Conservation (phyloP, 2,329 filamentous ascomycete species). For the Hypoxylon sp. region DNA sequence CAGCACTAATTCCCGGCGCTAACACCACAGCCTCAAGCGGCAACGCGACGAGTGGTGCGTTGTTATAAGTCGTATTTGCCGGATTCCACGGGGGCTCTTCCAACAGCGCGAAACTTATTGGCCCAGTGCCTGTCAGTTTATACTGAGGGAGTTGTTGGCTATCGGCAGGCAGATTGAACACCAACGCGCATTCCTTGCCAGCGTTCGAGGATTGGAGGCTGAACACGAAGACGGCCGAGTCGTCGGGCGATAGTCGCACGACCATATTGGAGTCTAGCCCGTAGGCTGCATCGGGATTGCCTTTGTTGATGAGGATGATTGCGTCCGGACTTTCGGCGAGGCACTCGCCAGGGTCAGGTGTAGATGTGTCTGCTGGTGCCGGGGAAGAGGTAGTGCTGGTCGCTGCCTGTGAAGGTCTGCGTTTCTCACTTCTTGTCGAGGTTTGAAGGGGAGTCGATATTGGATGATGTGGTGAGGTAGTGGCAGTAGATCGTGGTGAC, state of each 20-base stretch:
- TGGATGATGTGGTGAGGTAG: neutral
- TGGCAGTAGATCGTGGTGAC: conserved; percentile 50
- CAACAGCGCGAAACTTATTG: conserved; percentile 44
- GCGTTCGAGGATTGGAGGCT: conserved; percentile 69
- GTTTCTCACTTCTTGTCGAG: neutral
- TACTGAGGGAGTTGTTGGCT: conserved; percentile 7
- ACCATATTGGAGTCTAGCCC: conserved; percentile 54
- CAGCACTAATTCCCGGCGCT: conserved; percentile 19
- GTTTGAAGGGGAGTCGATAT: conserved; percentile 4
- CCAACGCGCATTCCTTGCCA: conserved; percentile 73
- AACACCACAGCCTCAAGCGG: conserved; percentile 37
- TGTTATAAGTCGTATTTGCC: conserved; percentile 43
- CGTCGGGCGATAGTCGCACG: conserved; percentile 67
- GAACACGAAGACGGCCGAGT: conserved; percentile 78
- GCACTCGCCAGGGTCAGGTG: conserved; percentile 24
- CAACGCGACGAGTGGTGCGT: conserved; percentile 41
- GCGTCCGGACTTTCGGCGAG: conserved; percentile 40
- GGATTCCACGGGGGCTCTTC: conserved; percentile 34
- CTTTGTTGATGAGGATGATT: conserved; percentile 70
- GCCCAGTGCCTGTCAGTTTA: conserved; percentile 44
- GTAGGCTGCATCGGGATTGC: conserved; percentile 64
- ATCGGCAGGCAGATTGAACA: conserved; percentile 66
- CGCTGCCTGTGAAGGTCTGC: conserved; percentile 14
- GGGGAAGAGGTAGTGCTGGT: conserved; percentile 3
- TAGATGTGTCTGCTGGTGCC: conserved; percentile 14